Conservation (phyloP, 2,329 filamentous ascomycete genomes). For the Pseudogymnoascus sp. region DNA sequence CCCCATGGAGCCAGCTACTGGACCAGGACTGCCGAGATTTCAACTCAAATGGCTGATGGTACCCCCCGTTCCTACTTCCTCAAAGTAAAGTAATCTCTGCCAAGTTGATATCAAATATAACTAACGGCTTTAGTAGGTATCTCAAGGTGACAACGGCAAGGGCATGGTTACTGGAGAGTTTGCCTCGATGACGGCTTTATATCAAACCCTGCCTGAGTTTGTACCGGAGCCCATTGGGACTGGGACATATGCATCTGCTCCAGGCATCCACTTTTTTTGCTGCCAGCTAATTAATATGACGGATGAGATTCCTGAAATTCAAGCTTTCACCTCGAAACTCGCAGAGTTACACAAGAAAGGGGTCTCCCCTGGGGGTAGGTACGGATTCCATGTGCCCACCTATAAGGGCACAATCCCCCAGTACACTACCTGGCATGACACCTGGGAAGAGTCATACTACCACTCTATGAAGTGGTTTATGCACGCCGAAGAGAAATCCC, state of each 20-base stretch:
- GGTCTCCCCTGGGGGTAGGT: neutral
- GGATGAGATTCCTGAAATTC: neutral
- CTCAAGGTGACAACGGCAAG: neutral
- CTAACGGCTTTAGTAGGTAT: neutral
- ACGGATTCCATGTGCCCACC: neutral
- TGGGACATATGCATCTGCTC: neutral
- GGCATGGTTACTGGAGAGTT: neutral
- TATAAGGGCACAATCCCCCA: neutral
- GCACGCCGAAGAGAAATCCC: neutral
- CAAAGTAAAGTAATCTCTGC: neutral
- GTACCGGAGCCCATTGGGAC: neutral
- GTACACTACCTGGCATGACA: neutral
- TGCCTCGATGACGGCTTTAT: neutral
- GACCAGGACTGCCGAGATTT: neutral
- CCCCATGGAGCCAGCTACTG: neutral
- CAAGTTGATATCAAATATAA: neutral
- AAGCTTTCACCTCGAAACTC: neutral
- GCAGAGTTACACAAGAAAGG: neutral
- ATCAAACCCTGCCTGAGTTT: neutral
- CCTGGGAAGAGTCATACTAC: neutral
- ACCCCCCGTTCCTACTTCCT: slow-evolving; percentile 9
- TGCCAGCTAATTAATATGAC: neutral
- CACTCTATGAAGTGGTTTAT: neutral
- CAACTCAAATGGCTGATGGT: neutral
- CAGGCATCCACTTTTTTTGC: neutral